phyloP scores from a whole-genome alignment of 2,329 filamentous ascomycete species.

The Alternaria hordeiaustralica region DNA sequence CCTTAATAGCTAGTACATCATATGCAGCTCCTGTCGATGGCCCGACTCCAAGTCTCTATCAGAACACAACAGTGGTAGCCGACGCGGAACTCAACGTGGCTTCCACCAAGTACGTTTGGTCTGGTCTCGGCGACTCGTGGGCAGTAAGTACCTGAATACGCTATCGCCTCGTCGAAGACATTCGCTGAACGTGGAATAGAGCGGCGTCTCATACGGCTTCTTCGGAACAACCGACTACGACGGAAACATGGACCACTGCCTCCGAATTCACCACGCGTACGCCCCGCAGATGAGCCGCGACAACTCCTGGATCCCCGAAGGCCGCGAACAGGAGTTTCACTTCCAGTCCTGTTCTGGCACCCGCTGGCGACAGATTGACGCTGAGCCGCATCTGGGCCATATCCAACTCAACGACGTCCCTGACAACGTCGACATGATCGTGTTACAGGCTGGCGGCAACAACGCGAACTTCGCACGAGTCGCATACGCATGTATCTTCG shows the following conservation, averaged over 20 bases:
- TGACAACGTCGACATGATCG: not conserved
- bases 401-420: not conserved
- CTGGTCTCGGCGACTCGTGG: not conserved
- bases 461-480: not conserved
- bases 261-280: not conserved
- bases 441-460: not conserved
- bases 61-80: not conserved
- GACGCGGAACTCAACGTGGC: not conserved
- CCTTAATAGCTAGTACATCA: not conserved
- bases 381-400: not conserved
- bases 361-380: not conserved
- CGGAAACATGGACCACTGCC: not conserved
- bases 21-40: not conserved
- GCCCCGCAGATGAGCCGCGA: not conserved
- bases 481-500: not conserved
- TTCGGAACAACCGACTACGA: not conserved
- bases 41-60: not conserved
- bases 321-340: not conserved
- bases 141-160: not conserved
- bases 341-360: not conserved
- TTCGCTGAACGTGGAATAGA: not conserved
- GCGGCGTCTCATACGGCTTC: not conserved
- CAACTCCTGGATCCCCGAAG: not conserved
- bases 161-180: accelerated
- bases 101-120: not conserved